Evolutionary conservation across 2,329 filamentous ascomycete genomes (phyloP).

Genomic region (Epichloe gansuensis): DNA sequence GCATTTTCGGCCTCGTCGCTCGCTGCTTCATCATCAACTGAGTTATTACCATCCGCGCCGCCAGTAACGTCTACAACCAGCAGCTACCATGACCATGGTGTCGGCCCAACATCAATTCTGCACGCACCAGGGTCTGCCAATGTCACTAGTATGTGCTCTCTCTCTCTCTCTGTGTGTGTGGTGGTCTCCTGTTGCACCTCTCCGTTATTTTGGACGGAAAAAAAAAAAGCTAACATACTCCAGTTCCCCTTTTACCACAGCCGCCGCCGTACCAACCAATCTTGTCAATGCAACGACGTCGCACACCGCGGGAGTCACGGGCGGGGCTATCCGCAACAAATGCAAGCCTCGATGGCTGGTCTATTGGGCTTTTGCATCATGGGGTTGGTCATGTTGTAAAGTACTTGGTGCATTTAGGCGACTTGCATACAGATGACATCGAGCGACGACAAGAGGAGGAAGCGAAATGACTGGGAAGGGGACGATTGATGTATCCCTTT

Average conservation of each 20-base stretch:
- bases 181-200: too few species aligned
- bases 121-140: background rate
- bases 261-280: slow-evolving; percentile 5
- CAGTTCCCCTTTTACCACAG: slow-evolving; percentile 5
- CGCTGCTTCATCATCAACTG: background rate
- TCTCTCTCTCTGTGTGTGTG: too few species aligned
- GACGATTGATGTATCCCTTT: background rate
- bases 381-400: slow-evolving; percentile 23
- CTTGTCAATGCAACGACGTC: slow-evolving; percentile 17
- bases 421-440: slow-evolving; percentile 1
- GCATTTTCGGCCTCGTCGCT: slow-evolving; percentile 7
- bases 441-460: background rate
- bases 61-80: background rate
- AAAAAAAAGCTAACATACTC: slow-evolving; percentile 2
- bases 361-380: slow-evolving; percentile 26
- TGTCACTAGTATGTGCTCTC: slow-evolving; percentile 2
- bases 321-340: slow-evolving; percentile 20
- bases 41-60: background rate
- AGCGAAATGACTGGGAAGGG: background rate
- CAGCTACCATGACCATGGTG: background rate
- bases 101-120: background rate
- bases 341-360: slow-evolving; percentile 23
- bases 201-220: background rate
- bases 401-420: background rate
- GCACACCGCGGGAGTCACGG: slow-evolving; percentile 17